These are phyloP conservation scores for Colletotrichum tabaci DNA, from an alignment of 2,329 filamentous ascomycete species.

Conservation along the genomic window DNA sequence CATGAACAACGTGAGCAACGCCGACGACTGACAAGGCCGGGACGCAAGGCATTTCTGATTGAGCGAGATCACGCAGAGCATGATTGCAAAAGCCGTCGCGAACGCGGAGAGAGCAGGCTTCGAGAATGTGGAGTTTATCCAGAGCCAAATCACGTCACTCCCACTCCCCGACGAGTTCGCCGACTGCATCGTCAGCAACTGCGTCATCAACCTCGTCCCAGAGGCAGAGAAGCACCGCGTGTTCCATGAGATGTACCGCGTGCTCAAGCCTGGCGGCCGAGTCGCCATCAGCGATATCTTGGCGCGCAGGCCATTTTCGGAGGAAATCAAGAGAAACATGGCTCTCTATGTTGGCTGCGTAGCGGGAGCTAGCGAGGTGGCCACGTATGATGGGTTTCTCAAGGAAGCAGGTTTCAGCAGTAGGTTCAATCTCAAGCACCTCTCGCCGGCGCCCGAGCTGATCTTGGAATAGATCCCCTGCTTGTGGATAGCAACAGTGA, in stretches of 20 bases:
- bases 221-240: conserved; percentile 65
- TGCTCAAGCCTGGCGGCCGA: conserved; percentile 70
- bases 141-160: conserved; percentile 66
- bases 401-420: conserved; percentile 64
- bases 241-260: conserved; percentile 71
- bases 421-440: conserved; percentile 46
- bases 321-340: conserved; percentile 63
- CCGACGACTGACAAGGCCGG: neutral
- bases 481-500: conserved; percentile 63
- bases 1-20: conserved; percentile 66
- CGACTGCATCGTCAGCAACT: conserved; percentile 75
- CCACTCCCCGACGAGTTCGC: conserved; percentile 58
- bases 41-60: conserved; percentile 1
- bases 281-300: conserved; percentile 74
- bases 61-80: conserved; percentile 57
- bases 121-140: conserved; percentile 65
- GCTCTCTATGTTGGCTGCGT: conserved; percentile 74
- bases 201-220: conserved; percentile 73
- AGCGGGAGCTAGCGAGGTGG: conserved; percentile 67
- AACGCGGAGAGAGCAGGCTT: conserved; percentile 56
- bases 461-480: conserved; percentile 53
- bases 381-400: conserved; percentile 68
- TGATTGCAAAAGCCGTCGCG: conserved; percentile 65
- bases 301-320: conserved; percentile 62
- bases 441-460: neutral